Conservation (phyloP, 2,329 filamentous ascomycete genomes). For the Verticillium alfalfae region DNA sequence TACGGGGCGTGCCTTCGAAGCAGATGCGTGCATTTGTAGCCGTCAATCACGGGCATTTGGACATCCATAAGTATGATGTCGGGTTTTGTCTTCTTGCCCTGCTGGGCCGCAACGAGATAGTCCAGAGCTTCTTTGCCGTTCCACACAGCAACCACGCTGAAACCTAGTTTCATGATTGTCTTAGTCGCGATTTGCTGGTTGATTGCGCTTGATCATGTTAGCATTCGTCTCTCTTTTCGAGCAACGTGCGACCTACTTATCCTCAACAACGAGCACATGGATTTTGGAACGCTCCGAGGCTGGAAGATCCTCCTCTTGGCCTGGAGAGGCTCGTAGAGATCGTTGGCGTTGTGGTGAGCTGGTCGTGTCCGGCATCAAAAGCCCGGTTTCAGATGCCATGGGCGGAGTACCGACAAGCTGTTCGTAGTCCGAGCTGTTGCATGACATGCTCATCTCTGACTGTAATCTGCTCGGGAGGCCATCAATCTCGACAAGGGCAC, state of each 20-base stretch:
- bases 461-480: conserved; percentile 63
- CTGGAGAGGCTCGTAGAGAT: conserved; percentile 27
- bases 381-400: conserved; percentile 6
- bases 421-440: conserved; percentile 61
- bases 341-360: conserved; percentile 20
- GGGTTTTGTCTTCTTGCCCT: conserved; percentile 49
- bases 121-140: conserved; percentile 76
- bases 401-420: conserved; percentile 38
- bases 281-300: conserved; percentile 54
- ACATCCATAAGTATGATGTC: conserved; percentile 77
- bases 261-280: conserved; percentile 74
- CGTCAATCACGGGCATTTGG: conserved; percentile 72
- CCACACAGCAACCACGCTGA: conserved; percentile 66
- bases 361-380: conserved; percentile 14
- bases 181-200: conserved; percentile 74
- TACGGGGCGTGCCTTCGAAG: conserved; percentile 65
- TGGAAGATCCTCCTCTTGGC: conserved; percentile 42
- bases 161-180: conserved; percentile 68
- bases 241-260: conserved; percentile 53
- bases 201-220: conserved; percentile 37
- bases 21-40: conserved; percentile 70
- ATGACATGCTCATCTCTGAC: conserved; percentile 58
- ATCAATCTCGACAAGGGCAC: conserved; percentile 51
- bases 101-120: conserved; percentile 55
- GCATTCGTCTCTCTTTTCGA: neutral